Evolutionary conservation across 2,329 filamentous ascomycete genomes (phyloP), one percentile per base, ranked within the genome.

Genomic region (Sclerotinia minor): DNA sequence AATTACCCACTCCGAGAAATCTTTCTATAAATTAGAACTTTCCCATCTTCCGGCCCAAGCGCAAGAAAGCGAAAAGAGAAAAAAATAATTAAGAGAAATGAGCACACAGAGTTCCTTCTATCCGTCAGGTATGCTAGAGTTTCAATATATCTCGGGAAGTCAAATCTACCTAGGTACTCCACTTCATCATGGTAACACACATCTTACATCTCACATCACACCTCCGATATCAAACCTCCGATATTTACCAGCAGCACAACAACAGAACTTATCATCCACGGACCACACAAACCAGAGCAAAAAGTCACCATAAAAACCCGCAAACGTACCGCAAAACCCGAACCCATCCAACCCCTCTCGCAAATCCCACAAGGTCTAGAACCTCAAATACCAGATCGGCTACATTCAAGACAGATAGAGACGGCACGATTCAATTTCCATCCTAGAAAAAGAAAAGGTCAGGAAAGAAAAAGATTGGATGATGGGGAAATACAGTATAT

Each of bases 401-500:
- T 29, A 45, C 58, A n/a, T 21, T 19, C 7, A 61, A 38, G 44
- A 7, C 44, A 35, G 26, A 11, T 4, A 29, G 29, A 29, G 29
- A 2, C 29, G 2, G 29, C 29, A 29, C 29, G 29, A n/a, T n/a
- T n/a, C n/a, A n/a, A n/a, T 6, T 7, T 6, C 32, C 3, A 35
- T 35, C 8, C 3, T 7, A 35, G 5, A 7, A 35, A 35, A 35
- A 32, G 32, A 32, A 32, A 32, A 7, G n/a, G n/a, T n/a, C n/a
- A n/a, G 32, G 7, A 32, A 32, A 7, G 58, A 49, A 61, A 61
- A 19, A 44, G 3, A 61, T 61, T 61, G 58, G 58, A 24, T 38
- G 45, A 38, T 50, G 44, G 45, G 58, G 58, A 24, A 38, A 45
- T 38, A 61, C 58, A 49, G n/a, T 6, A 24, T 61, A 61, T 61